phyloP scores from a whole-genome alignment of 2,329 filamentous ascomycete species.

The Xylaria sp. region DNA sequence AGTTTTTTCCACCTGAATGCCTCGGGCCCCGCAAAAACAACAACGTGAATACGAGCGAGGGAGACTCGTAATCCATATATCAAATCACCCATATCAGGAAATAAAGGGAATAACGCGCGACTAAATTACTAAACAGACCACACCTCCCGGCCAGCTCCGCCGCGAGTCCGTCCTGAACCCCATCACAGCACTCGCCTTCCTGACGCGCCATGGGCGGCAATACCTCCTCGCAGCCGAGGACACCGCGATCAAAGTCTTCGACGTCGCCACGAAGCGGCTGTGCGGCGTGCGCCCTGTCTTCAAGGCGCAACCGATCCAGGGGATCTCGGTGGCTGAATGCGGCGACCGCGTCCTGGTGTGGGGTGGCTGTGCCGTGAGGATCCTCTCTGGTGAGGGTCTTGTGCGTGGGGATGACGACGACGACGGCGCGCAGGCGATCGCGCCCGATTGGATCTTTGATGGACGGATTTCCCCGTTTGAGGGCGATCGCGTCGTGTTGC shows the following conservation, averaged over 20 bases:
- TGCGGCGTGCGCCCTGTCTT: constrained; percentile 52
- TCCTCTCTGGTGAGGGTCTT: constrained; percentile 31
- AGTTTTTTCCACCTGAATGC: constrained; percentile 5
- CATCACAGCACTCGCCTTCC: constrained; percentile 56
- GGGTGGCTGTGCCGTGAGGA: constrained; percentile 60
- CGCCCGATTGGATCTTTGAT: constrained; percentile 75
- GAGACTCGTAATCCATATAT: not conserved
- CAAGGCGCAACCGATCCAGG: constrained; percentile 65
- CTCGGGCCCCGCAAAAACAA: constrained; percentile 5
- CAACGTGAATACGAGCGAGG: not conserved
- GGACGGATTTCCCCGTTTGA: constrained; percentile 48
- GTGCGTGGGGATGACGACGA: not conserved
- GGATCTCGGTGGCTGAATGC: constrained; percentile 48
- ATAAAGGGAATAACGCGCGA: too few relatives aligned
- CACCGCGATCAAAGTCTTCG: constrained; percentile 51
- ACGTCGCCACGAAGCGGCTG: constrained; percentile 34
- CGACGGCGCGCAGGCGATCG: constrained; percentile 25
- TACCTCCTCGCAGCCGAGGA: constrained; percentile 58
- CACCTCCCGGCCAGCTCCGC: constrained; percentile 19
- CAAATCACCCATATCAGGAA: not conserved
- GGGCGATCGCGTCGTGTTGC: constrained; percentile 48
- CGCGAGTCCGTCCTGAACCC: constrained; percentile 45
- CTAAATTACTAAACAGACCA: constrained; percentile 8
- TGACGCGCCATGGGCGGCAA: constrained; percentile 29
- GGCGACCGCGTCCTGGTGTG: constrained; percentile 51